Evolutionary conservation across 331 rosid genomes (phyloP).

Genomic region (Quercus lobata): DNA sequence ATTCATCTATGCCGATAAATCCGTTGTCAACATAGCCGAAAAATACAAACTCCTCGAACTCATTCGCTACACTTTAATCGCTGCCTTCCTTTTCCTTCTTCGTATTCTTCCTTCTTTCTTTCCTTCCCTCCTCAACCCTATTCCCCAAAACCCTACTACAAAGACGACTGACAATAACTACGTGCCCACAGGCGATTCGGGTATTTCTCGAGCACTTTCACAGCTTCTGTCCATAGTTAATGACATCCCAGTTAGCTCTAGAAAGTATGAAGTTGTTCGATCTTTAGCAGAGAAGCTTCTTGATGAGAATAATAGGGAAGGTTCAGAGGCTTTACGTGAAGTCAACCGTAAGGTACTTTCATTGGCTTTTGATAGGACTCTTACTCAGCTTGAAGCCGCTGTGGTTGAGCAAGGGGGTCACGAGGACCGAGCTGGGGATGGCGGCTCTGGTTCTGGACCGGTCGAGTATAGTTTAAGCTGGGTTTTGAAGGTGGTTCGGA

Average conservation of each 20-base stretch:
- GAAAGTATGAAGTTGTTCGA: slow-evolving; percentile 68
- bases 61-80: slow-evolving; percentile 38
- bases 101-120: slow-evolving; percentile 42
- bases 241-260: slow-evolving; percentile 64
- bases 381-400: slow-evolving; percentile 44
- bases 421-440: neutral
- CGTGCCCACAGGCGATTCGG: slow-evolving; percentile 23
- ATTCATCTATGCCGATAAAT: slow-evolving; percentile 33
- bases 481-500: slow-evolving; percentile 28
- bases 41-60: slow-evolving; percentile 41
- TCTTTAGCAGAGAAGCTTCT: slow-evolving; percentile 61
- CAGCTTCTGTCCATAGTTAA: slow-evolving; percentile 50
- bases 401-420: slow-evolving; percentile 1
- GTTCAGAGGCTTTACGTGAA: slow-evolving; percentile 37
- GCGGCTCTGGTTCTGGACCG: slow-evolving; percentile 1
- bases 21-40: slow-evolving; percentile 18
- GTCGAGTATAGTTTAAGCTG: slow-evolving; percentile 8
- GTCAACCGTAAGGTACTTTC: slow-evolving; percentile 53
- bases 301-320: slow-evolving; percentile 51
- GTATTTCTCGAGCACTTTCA: slow-evolving; percentile 62
- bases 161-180: neutral
- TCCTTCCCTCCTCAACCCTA: slow-evolving; percentile 5
- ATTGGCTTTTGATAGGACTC: slow-evolving; percentile 47
- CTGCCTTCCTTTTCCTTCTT: slow-evolving; percentile 40
- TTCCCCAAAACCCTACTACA: neutral